Conservation (phyloP, 2,329 filamentous ascomycete species). For the Trichoderma atroviride region DNA sequence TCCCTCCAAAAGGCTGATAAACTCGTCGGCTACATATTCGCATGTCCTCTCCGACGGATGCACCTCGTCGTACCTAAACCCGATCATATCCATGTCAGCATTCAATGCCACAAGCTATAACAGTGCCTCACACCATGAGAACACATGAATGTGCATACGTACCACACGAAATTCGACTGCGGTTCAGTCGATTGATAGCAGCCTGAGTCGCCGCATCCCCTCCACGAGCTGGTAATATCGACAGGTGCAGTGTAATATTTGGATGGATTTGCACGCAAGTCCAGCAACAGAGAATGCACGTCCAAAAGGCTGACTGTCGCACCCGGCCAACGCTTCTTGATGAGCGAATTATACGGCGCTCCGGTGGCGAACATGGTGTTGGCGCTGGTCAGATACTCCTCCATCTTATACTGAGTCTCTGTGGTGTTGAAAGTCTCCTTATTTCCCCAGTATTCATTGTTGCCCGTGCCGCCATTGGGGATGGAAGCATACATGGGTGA, state of each 20-base stretch:
- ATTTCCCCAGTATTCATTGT: slow-evolving; percentile 48
- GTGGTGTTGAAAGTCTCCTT: slow-evolving; percentile 52
- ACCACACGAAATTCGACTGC: slow-evolving; percentile 69
- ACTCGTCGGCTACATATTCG: slow-evolving; percentile 45
- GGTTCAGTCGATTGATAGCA: slow-evolving; percentile 22
- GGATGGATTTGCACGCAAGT: slow-evolving; percentile 64
- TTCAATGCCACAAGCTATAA: not conserved
- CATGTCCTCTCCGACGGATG: slow-evolving; percentile 69
- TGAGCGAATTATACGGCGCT: slow-evolving; percentile 48
- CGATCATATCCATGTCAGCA: not conserved
- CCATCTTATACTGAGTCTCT: slow-evolving; percentile 49
- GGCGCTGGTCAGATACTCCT: slow-evolving; percentile 51
- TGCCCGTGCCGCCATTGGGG: slow-evolving; percentile 21
- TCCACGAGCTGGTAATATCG: slow-evolving; percentile 43
- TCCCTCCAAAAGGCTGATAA: slow-evolving; percentile 45
- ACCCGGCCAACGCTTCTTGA: slow-evolving; percentile 55
- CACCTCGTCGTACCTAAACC: slow-evolving; percentile 61
- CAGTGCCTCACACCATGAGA: not conserved
- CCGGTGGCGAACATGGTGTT: slow-evolving; percentile 56
- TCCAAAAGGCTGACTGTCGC: slow-evolving; percentile 69
- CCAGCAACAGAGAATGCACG: slow-evolving; percentile 63
- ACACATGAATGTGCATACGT: slow-evolving; percentile 21
- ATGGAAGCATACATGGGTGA: slow-evolving; percentile 62
- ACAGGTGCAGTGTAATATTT: slow-evolving; percentile 65
- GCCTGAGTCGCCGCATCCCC: slow-evolving; percentile 17